These are phyloP conservation scores for Botrytis porri DNA, from an alignment of 2,329 filamentous ascomycete genomes.

Conservation along the genomic window DNA sequence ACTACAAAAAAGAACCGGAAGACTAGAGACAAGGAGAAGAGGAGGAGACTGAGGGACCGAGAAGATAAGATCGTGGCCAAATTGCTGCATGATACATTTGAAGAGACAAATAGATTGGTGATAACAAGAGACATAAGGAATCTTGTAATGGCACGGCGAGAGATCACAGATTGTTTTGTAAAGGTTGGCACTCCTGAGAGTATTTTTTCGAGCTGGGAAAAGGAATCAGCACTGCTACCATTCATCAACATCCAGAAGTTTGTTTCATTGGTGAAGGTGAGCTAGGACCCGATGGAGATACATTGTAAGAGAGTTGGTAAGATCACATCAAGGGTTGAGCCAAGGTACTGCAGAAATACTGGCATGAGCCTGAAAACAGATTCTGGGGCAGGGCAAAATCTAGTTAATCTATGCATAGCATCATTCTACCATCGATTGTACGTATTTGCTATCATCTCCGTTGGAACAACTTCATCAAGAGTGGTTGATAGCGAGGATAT, in stretches of 20 bases:
- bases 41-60: not conserved
- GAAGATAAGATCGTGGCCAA: not conserved
- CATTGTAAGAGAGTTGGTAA: not conserved
- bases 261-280: not conserved
- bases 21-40: not conserved
- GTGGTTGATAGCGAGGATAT: not conserved
- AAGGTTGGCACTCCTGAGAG: accelerated
- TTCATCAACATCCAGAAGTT: not conserved
- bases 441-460: not conserved
- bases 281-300: not conserved
- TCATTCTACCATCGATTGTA: not conserved
- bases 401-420: not conserved
- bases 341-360: not conserved
- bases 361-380: not conserved
- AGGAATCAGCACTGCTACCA: not conserved
- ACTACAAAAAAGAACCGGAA: not conserved
- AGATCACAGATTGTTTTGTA: not conserved
- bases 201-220: not conserved
- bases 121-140: accelerated
- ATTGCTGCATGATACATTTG: not conserved
- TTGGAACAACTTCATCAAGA: not conserved
- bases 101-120: accelerated
- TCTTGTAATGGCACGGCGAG: accelerated
- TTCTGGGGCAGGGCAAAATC: not conserved
- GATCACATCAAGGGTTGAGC: not conserved